Evolutionary conservation across 306 rosid species (phyloP), one percentile per base, ranked within the genome.

Genomic region (Argentina anserina): DNA sequence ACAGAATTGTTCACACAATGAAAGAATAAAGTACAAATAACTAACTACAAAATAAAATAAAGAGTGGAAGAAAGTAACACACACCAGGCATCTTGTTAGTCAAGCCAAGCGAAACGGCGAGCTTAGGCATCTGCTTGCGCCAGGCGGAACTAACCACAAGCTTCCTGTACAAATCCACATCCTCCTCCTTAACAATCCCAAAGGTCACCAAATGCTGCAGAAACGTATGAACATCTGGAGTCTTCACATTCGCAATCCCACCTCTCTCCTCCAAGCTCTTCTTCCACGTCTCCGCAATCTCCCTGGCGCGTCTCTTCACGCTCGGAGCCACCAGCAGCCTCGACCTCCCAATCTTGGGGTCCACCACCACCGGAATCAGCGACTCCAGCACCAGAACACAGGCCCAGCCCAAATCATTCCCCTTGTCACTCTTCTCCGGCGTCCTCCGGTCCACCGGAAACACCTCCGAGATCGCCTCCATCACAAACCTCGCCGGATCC

Each of bases 111-210:
- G 97, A 94, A 63, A 91, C 91, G 0, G 97, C 99, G 40, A 94
- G 96, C 85, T 91, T 94, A 0, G 99, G 99, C 99, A 91, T 94
- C 87, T 91, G 99, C 84, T 90, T 94, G 85, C 99, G 81, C 99
- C 99, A 94, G 18, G 99, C 97, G 10, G 96, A 94, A 25, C 87
- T 90, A 76, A 91, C 92, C 46, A 94, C 96, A 56, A 94, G 99
- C 84, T 94, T 91, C 65, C 95, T 81, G 26, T 91, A 94, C 75
- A 94, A 79, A 79, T 78, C 81, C 65, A 88, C 86, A 67, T 91
- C 96, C 21, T 86, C 83, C 60, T 81, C 78, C 81, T 85, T 84
- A 34, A 94, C 97, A 81, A 94, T 87, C 42, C 99, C 97, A 49
- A 91, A 94, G n/a, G 97, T 91, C 46, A 91, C 99, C 68, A 94